Base-by-base conservation (phyloP, 352 stramenopile genomes). In the Aphanomyces invadans region DNA sequence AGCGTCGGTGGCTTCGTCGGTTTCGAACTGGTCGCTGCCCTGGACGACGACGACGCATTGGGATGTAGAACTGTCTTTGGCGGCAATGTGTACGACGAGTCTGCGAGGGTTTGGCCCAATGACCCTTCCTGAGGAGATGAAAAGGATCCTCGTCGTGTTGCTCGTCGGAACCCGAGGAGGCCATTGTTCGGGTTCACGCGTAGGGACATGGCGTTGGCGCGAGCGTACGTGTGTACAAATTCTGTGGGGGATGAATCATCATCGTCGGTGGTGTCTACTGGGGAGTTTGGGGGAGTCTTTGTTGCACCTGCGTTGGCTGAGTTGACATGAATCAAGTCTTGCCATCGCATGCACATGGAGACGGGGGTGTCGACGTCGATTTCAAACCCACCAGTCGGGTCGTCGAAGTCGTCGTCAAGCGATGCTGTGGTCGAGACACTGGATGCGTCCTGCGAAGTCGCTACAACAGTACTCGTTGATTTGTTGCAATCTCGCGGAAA, bases 331-430 rank as follows among this genome's bases (percentile, higher is more conserved):
- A 63, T 19, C 12, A 54, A 21, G 4, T 57, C 55, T 49, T 63
- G 15, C 55, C 28, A 32, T 4, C 32, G 38, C 45, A 67, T 67
- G 33, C 60, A 67, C 33, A 57, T 67, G 29, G 60, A 67, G 4
- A 67, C 60, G 25, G 60, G 60, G 4, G 60, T 67, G 21, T 67
- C 60, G 21, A 67, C 57, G 33, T 67, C 60, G 11, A 67, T 67
- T 12, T 48, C 26, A 21, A 67, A 57, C 21, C 42, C 60, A 11
- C 19, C 28, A n/a, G 42, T 33, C 7, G 9, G 11, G 17, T 55
- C 60, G 29, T 38, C 42, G 33, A n/a, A n/a, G n/a, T 49, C 38
- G 2, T 45, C 31, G 39, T 42, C 36, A 15, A 42, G 36, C 7
- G 36, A 42, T 15, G 36, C 7, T 42, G 36, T 15, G 7, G 36